A percentile compares a stretch with the other conserved stretches of the same genome.
Conservation (phyloP, 495 filamentous ascomycete genomes). For the Chaetomium fimeti region DNA sequence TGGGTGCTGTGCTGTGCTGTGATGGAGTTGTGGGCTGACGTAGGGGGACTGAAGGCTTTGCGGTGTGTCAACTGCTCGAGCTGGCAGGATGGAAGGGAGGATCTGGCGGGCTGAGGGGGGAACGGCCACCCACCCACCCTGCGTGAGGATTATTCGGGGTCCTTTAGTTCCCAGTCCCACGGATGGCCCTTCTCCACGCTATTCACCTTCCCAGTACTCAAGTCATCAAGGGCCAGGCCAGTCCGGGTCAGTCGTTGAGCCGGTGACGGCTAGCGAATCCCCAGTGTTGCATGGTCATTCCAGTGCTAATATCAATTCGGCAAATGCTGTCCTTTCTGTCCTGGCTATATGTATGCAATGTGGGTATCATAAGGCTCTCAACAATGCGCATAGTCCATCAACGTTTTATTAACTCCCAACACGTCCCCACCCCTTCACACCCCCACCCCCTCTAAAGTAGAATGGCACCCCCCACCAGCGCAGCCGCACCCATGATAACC, state of each 20-base stretch:
- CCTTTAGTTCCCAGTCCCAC: too few relatives aligned
- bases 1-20: not conserved
- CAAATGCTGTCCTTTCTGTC: not conserved
- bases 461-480: conserved; percentile 31
- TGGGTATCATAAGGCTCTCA: not conserved
- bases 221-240: too few relatives aligned
- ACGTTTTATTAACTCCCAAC: not conserved
- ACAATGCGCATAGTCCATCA: not conserved
- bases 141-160: too few relatives aligned
- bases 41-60: conserved; percentile 45
- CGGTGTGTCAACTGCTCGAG: conserved; percentile 72
- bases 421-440: not conserved
- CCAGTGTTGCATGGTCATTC: conserved; percentile 43
- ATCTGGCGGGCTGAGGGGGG: conserved; percentile 27
- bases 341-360: not conserved
- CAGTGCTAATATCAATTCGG: not conserved
- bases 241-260: too few relatives aligned
- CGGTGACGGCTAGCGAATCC: conserved; percentile 39
- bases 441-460: conserved; percentile 19
- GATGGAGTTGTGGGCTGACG: not conserved
- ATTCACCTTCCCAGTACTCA: too few relatives aligned
- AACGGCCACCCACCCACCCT: too few relatives aligned
- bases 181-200: too few relatives aligned
- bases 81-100: conserved; percentile 76
- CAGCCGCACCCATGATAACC: conserved; percentile 31